These are phyloP conservation scores for Byssochlamys sp. DNA, from an alignment of 2,329 filamentous ascomycete genomes.

Conservation along the genomic window DNA sequence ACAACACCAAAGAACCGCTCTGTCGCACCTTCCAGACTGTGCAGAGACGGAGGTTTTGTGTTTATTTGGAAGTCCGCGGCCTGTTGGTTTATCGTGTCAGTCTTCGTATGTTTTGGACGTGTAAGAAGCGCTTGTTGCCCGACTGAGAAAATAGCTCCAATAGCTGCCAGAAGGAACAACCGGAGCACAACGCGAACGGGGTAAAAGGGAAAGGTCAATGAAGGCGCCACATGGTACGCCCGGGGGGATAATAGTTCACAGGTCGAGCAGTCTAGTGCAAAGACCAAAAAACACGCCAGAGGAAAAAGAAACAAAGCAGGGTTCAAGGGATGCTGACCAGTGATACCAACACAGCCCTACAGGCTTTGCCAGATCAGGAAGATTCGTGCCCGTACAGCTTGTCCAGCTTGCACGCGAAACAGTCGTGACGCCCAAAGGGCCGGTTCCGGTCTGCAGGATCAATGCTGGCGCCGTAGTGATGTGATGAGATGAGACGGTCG, in stretches of 20 bases:
- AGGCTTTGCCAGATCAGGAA: conserved; percentile 1
- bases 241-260: neutral
- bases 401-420: neutral
- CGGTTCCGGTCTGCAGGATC: neutral
- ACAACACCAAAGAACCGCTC: neutral
- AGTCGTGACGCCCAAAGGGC: neutral
- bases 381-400: neutral
- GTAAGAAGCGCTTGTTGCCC: neutral
- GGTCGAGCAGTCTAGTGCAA: neutral
- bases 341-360: neutral
- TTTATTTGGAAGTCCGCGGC: neutral
- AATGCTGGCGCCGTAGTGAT: neutral
- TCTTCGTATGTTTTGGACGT: neutral
- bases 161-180: neutral
- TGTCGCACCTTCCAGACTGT: neutral
- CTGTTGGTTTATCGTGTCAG: neutral
- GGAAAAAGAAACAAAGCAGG: conserved; percentile 6
- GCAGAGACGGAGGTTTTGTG: neutral
- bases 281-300: neutral
- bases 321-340: conserved; percentile 2
- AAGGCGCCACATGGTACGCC: neutral
- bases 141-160: neutral
- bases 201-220: neutral
- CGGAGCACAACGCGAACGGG: neutral
- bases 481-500: neutral